A percentile compares a stretch with the other conserved stretches of the same genome.
These are phyloP conservation scores for Schwanniomyces vanrijiae DNA, from an alignment of 805 yeast species.

Conservation along the genomic window DNA sequence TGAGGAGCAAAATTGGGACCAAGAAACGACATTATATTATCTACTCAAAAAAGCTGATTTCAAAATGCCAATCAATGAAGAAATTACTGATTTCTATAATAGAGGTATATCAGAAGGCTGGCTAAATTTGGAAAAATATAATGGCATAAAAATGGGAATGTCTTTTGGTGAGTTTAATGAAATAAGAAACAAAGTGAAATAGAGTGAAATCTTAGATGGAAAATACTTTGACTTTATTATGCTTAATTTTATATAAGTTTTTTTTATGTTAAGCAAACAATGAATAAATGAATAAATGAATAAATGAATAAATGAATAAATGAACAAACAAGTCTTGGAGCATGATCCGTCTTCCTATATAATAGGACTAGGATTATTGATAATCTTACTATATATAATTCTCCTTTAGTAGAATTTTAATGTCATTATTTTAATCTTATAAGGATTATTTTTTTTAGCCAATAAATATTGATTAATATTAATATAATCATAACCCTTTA, in stretches of 20 bases:
- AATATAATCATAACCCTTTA: too few species aligned
- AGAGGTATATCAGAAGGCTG: slow-evolving; percentile 32
- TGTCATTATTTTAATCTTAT: too few species aligned
- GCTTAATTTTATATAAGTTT: too few species aligned
- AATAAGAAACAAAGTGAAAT: slow-evolving; percentile 9
- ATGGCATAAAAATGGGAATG: slow-evolving; percentile 31
- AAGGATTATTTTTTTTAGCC: too few species aligned
- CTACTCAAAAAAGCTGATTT: slow-evolving; percentile 74
- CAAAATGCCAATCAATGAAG: slow-evolving; percentile 10
- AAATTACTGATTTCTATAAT: slow-evolving; percentile 22
- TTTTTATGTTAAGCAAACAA: not conserved
- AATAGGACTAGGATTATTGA: too few species aligned
- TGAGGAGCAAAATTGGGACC: slow-evolving; percentile 79
- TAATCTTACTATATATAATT: too few species aligned
- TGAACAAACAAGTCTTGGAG: not conserved
- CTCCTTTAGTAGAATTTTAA: too few species aligned
- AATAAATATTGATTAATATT: too few species aligned
- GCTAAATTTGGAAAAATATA: slow-evolving; percentile 33
- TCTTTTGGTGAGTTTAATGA: slow-evolving; percentile 23
- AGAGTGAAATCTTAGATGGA: not conserved
- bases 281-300: slow-evolving; percentile 1
- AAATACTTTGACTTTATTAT: too few species aligned
- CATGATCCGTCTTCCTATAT: too few species aligned
- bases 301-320: not conserved
- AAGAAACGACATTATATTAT: slow-evolving; percentile 66